Percentiles rank a stretch among this genome's conserved stretches.
These are phyloP conservation scores for Gossypium gossypioides DNA, from an alignment of 441 rosid species.

Conservation along the genomic window DNA sequence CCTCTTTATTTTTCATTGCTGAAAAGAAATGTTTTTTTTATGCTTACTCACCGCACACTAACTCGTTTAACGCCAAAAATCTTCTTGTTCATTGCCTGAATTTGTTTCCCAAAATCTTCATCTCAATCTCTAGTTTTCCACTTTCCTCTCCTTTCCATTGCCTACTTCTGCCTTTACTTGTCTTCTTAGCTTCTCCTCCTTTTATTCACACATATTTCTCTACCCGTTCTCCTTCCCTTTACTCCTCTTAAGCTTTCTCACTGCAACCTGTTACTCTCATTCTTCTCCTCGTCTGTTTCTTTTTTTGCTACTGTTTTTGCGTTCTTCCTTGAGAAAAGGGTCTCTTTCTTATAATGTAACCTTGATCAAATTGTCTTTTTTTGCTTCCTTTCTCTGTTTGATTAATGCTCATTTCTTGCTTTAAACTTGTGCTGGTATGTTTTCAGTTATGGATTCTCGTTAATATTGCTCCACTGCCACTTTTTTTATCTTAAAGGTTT, in stretches of 20 bases:
- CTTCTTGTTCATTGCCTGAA: constrained; percentile 20
- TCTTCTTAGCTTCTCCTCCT: background rate
- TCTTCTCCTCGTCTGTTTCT: constrained; percentile 2
- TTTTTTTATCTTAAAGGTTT: constrained; percentile 5
- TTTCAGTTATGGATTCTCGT: constrained; percentile 37
- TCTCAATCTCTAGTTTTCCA: background rate
- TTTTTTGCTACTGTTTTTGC: background rate
- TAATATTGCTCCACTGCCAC: constrained; percentile 16
- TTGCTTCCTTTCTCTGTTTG: constrained; percentile 16
- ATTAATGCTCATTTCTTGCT: constrained; percentile 28
- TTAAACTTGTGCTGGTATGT: constrained; percentile 12
- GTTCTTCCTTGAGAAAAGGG: constrained; percentile 11
- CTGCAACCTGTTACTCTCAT: constrained; percentile 1
- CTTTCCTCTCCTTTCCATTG: constrained; percentile 12
- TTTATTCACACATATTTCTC: background rate
- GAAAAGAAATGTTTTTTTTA: constrained; percentile 16
- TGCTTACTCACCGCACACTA: constrained; percentile 46
- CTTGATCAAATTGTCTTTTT: constrained; percentile 14
- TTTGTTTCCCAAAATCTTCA: constrained; percentile 18
- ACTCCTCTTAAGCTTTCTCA: constrained; percentile 26
- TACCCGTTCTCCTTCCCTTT: too few species aligned
- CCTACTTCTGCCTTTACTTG: constrained; percentile 12
- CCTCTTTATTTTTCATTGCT: background rate
- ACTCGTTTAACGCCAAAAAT: constrained; percentile 33
- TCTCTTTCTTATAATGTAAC: constrained; percentile 32